A percentile compares a stretch with the other conserved stretches of the same genome.
These are phyloP conservation scores for Mucor piriformis DNA, from an alignment of 371 early-diverging fungal species.

Conservation along the genomic window DNA sequence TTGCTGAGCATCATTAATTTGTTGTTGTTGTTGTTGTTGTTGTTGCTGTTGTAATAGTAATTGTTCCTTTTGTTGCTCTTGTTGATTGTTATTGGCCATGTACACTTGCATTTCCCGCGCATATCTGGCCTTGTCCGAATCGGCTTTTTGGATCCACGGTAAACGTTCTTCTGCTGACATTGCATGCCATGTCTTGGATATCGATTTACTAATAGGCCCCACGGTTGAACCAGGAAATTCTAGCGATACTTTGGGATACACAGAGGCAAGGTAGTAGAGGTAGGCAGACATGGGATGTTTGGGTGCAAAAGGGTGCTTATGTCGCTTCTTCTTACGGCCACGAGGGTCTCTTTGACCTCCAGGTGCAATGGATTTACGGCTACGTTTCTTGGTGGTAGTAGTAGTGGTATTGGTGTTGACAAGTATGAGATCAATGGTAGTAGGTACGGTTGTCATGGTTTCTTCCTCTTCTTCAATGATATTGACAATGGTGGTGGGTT, in stretches of 20 bases:
- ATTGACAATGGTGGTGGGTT: background rate
- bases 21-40: background rate
- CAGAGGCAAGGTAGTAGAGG: conserved; percentile 66
- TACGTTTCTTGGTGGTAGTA: conserved; percentile 4
- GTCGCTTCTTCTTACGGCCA: conserved; percentile 68
- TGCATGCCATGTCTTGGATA: conserved; percentile 68
- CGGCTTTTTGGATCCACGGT: conserved; percentile 72
- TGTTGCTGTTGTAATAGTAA: background rate
- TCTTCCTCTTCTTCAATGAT: background rate
- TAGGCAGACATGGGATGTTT: conserved; percentile 84
- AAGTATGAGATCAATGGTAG: background rate
- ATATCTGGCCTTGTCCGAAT: conserved; percentile 76
- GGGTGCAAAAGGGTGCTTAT: conserved; percentile 73
- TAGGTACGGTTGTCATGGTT: background rate
- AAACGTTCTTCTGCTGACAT: conserved; percentile 60
- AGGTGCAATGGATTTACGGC: conserved; percentile 8
- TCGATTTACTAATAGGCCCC: conserved; percentile 72
- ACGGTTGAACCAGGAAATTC: conserved; percentile 64
- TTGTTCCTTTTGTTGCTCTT: conserved; percentile 6
- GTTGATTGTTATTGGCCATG: conserved; percentile 35
- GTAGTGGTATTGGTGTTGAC: background rate
- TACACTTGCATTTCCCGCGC: conserved; percentile 72
- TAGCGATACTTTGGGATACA: conserved; percentile 25
- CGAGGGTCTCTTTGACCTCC: conserved; percentile 49
- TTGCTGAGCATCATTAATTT: background rate